Conservation (phyloP, 2,329 filamentous ascomycete genomes). For the Colletotrichum tabaci region DNA sequence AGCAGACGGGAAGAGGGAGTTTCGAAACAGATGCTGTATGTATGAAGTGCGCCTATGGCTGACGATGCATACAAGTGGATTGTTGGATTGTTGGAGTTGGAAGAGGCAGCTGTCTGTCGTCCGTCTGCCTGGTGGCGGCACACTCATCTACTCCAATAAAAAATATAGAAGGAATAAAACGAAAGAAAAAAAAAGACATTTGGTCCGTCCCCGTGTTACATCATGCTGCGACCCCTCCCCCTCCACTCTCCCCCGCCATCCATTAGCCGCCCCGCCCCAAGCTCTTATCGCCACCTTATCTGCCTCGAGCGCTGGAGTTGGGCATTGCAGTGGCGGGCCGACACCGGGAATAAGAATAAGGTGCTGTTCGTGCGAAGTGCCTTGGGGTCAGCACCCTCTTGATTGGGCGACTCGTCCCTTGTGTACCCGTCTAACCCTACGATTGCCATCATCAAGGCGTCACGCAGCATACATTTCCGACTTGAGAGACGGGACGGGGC, state of each 20-base stretch:
- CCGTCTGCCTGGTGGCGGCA: slow-evolving; percentile 7
- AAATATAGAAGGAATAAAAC: slow-evolving; percentile 5
- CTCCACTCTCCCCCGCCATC: slow-evolving; percentile 37
- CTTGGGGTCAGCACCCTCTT: background rate
- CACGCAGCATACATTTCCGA: background rate
- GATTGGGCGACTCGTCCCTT: background rate
- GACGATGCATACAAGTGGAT: background rate
- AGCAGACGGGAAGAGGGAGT: too few relatives aligned
- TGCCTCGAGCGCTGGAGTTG: background rate
- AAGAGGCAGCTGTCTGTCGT: slow-evolving; percentile 1
- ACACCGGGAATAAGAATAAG: background rate
- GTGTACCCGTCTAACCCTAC: background rate
- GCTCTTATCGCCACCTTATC: slow-evolving; percentile 37
- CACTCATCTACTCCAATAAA: background rate
- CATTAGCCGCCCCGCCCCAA: background rate
- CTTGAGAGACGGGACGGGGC: background rate
- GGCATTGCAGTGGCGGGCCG: background rate
- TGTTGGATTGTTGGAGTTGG: background rate
- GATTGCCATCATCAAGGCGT: background rate
- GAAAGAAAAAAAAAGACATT: slow-evolving; percentile 31
- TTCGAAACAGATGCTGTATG: too few relatives aligned
- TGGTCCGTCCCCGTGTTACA: slow-evolving; percentile 35
- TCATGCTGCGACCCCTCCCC: slow-evolving; percentile 34
- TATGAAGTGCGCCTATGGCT: background rate
- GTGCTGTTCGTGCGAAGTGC: background rate